These are phyloP conservation scores for Globisporangium middletonii DNA, from an alignment of 352 stramenopile species.

Conservation along the genomic window DNA sequence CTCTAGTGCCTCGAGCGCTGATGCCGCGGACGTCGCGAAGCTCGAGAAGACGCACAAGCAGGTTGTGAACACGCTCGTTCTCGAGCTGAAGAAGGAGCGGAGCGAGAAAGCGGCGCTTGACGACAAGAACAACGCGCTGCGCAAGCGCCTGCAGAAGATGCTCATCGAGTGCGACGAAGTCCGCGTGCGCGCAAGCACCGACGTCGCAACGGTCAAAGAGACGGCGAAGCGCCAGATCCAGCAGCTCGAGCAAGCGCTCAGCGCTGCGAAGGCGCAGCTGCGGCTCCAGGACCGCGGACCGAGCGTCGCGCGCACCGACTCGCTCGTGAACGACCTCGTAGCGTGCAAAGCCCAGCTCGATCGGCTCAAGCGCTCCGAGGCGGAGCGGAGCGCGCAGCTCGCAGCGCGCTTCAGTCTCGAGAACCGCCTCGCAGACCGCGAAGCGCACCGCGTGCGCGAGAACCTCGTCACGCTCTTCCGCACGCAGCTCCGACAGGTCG, in stretches of 20 bases:
- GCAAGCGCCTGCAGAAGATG: constrained; percentile 72
- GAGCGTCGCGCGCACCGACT: constrained; percentile 39
- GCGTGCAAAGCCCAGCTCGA: constrained; percentile 41
- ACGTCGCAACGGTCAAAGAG: constrained; percentile 46
- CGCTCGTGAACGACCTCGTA: constrained; percentile 42
- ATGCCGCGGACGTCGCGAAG: constrained; percentile 8
- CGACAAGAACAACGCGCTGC: constrained; percentile 58
- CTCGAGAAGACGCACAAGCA: constrained; percentile 32
- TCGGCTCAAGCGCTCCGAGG: constrained; percentile 37
- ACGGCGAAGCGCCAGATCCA: constrained; percentile 37
- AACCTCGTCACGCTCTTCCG: constrained; percentile 36
- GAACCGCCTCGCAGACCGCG: constrained; percentile 43
- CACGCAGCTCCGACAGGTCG: constrained; percentile 42
- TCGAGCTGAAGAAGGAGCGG: constrained; percentile 55
- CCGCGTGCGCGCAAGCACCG: constrained; percentile 39
- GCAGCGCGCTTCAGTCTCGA: constrained; percentile 45
- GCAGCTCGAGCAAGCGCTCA: constrained; percentile 39
- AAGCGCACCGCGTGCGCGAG: constrained; percentile 45
- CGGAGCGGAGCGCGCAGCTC: constrained; percentile 38
- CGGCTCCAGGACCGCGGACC: constrained; percentile 55
- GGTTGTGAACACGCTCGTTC: constrained; percentile 39
- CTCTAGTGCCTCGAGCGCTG: constrained; percentile 15
- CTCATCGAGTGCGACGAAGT: constrained; percentile 74
- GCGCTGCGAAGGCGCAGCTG: constrained; percentile 37
- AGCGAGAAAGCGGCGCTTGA: constrained; percentile 43